Conservation (phyloP, 805 yeast species). For the Sugiyamaella smithiae region DNA sequence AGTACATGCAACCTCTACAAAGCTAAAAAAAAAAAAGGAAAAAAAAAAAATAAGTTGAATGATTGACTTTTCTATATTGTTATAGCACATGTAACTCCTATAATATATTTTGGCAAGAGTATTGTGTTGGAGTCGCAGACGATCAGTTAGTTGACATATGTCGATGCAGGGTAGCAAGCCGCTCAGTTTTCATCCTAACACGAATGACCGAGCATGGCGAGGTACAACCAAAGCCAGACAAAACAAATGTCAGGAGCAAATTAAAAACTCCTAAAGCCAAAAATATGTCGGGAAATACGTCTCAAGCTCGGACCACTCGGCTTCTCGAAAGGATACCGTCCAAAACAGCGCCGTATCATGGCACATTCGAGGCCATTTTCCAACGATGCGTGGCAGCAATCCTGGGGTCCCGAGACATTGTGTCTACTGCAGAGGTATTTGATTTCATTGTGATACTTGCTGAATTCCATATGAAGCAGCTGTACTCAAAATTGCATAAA, state of each 20-base stretch:
- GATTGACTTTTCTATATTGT: no score
- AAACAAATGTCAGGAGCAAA: neutral
- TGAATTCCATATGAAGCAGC: constrained; percentile 31
- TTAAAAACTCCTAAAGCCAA: neutral
- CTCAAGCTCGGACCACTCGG: neutral
- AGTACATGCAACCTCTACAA: no score
- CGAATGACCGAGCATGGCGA: constrained; percentile 4
- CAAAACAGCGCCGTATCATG: neutral
- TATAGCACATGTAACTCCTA: no score
- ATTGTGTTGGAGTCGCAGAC: no score
- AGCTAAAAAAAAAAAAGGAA: no score
- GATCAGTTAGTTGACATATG: no score
- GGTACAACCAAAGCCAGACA: neutral
- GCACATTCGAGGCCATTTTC: constrained; percentile 19
- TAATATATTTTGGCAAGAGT: no score
- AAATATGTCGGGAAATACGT: neutral
- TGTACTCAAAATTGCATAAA: constrained; percentile 28
- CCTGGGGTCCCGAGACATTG: constrained; percentile 23
- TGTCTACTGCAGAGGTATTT: constrained; percentile 25
- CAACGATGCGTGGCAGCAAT: constrained; percentile 26
- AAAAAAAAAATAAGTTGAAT: no score
- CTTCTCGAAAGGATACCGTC: neutral
- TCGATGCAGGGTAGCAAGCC: no score
- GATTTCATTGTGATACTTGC: constrained; percentile 33
- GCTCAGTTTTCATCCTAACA: constrained; percentile 3